Evolutionary conservation across 2,329 filamentous ascomycete species (phyloP), one percentile per base, ranked within the genome.

Genomic region (Aspergillus pseudotamarii): DNA sequence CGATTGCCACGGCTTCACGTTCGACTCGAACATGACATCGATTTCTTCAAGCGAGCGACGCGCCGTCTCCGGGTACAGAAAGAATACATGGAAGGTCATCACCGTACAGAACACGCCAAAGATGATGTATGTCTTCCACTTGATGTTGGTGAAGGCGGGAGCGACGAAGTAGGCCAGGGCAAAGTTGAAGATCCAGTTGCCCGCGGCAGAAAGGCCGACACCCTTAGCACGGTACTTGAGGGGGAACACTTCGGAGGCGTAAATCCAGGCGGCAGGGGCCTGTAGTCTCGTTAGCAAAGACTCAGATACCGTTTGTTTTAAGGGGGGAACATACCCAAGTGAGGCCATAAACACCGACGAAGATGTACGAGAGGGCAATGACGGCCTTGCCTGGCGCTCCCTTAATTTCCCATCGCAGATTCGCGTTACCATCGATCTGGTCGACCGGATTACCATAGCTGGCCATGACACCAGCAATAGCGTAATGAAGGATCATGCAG

Each of bases 41-140:
- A 93, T 89, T 75, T 94, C 90, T 73, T 94, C 91, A 0, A 94
- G 85, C 0, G 89, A 88, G 73, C 87, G 89, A 19, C 89, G 88
- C 48, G 87, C 86, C 0, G 90, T 93, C 77, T 93, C 86, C 0
- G 89, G 89, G 62, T 87, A 89, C 36, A 82, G 78, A 68, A 93
- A 82, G 75, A 86, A 86, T 72, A 91, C 88, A 74, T 93, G 90
- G 58, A 93, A 74, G 46, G 88, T 88, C 70, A 91, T 90, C 6
- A 83, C 83, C 0, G 83, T 84, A 72, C 91, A 92, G 80, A 93
- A 92, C 5, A 89, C 84, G 1, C 85, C 91, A 72, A 94, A 94
- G 67, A 94, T 85, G 75, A 93, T 86, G 78, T 93, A 94, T 64
- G 88, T 88, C 71, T 85, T 77, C 80, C 84, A 87, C 66, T 81